phyloP scores from a whole-genome alignment of 2,329 filamentous ascomycete genomes.

The Balansia obtecta region DNA sequence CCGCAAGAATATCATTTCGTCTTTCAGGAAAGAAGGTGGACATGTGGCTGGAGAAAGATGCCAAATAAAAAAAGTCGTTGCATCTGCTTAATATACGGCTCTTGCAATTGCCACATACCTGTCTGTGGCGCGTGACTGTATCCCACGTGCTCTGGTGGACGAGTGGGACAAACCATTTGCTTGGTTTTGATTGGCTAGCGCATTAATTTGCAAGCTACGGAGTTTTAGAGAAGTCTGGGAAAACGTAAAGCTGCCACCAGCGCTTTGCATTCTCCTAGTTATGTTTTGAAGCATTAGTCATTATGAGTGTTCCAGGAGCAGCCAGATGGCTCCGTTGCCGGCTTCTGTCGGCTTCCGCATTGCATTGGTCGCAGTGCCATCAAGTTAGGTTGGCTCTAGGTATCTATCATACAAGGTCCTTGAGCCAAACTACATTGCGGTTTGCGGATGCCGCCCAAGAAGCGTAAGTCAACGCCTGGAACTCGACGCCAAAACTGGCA shows the following conservation, averaged over 20 bases:
- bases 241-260: conserved; percentile 16
- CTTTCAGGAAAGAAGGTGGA: no score
- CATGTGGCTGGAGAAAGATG: no score
- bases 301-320: conserved; percentile 27
- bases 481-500: no score
- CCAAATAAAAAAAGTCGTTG: no score
- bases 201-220: no score
- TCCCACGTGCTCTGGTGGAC: no score
- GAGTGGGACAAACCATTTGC: no score
- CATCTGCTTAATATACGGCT: no score
- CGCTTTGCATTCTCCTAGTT: not conserved
- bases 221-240: not conserved
- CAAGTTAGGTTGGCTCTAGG: not conserved
- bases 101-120: not conserved
- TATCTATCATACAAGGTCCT: conserved; percentile 9
- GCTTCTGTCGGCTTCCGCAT: conserved; percentile 19
- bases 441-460: conserved; percentile 26
- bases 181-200: no score
- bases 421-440: conserved; percentile 20
- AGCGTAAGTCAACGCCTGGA: conserved; percentile 21
- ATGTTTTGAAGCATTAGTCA: conserved; percentile 10
- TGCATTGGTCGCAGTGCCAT: conserved; percentile 12
- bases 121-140: not conserved
- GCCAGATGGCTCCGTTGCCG: conserved; percentile 29
- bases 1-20: no score